Conservation (phyloP, 768 basidiomycete species). For the Leccinum uliginosum region DNA sequence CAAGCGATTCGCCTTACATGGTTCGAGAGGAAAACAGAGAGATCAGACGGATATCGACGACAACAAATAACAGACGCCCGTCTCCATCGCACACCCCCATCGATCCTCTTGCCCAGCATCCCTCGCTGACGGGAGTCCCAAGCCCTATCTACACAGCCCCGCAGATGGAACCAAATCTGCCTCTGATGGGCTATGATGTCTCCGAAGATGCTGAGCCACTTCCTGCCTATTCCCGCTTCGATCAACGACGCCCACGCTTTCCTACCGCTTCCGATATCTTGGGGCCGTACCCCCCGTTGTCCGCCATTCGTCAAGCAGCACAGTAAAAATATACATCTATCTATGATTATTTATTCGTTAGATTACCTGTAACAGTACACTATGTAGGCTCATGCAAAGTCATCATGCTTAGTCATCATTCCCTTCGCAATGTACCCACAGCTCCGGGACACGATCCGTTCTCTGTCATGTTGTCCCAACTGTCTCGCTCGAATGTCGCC, state of each 20-base stretch:
- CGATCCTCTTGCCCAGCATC: conserved; percentile 11
- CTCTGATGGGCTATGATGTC: neutral
- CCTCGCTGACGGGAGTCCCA: conserved; percentile 17
- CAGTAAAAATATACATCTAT: conserved; percentile 4
- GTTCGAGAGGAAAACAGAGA: neutral
- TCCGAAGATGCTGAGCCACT: conserved; percentile 9
- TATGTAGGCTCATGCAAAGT: neutral
- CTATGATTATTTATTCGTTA: conserved; percentile 1
- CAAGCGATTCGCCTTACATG: neutral
- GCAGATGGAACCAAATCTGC: neutral
- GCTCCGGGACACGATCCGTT: neutral
- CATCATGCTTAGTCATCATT: conserved; percentile 16
- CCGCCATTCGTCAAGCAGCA: conserved; percentile 6
- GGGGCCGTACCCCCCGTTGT: conserved; percentile 27
- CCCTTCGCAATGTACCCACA: neutral
- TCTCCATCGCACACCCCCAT: neutral
- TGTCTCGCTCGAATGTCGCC: conserved; percentile 16
- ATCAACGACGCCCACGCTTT: conserved; percentile 16
- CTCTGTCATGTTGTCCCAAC: conserved; percentile 28
- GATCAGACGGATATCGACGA: neutral
- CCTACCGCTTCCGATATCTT: conserved; percentile 16
- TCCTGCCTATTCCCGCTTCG: conserved; percentile 29
- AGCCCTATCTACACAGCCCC: neutral
- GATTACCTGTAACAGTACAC: neutral
- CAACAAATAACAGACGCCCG: neutral